Evolutionary conservation across 495 filamentous ascomycete genomes (phyloP), one percentile per base, ranked within the genome.

Genomic region (Xylaria sp.): DNA sequence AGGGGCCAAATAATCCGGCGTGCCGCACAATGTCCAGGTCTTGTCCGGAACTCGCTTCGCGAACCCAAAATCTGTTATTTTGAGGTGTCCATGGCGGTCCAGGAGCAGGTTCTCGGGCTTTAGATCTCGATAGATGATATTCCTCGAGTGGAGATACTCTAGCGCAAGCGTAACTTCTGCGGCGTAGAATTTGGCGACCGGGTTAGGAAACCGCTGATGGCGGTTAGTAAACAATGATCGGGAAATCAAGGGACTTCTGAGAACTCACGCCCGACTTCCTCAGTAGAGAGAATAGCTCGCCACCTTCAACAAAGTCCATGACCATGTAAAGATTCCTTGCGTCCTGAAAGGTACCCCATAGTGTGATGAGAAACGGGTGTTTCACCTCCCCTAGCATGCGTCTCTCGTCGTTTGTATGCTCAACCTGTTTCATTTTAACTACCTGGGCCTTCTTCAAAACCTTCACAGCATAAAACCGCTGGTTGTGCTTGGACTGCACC

Each of bases 281-380:
- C 68, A 99, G 84, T 74, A 98, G 79, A 76, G 95, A 98, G 81
- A 99, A 99, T 62, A 99, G 85, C 84, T 99, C 97, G 68, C 96
- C 96, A 74, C 96, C 96, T 81, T 99, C 97, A n/a, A 99, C 93
- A 84, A 99, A 99, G 77, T 98, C 96, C 96, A 99, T 98, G 73
- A 99, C 96, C 96, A 99, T 98, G 85, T 99, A 99, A 26, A 99
- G 83, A 78, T 99, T 98, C 79, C 90, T 91, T 24, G 92, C 87
- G 74, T 98, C 97, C 80, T 98, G 94, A 80, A 97, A 99, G 21
- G 96, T 99, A 43, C 97, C 97, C 97, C 97, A 98, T 57, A 99
- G 82, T 3, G 97, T 98, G 76, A 99, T 95, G 59, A 99, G 85
- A 83, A 99, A 99, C 1, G 96, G 95, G 83, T 99, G 95, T 78